Evolutionary conservation across 2,329 filamentous ascomycete genomes (phyloP).

Genomic region (Verticillium nubilum): DNA sequence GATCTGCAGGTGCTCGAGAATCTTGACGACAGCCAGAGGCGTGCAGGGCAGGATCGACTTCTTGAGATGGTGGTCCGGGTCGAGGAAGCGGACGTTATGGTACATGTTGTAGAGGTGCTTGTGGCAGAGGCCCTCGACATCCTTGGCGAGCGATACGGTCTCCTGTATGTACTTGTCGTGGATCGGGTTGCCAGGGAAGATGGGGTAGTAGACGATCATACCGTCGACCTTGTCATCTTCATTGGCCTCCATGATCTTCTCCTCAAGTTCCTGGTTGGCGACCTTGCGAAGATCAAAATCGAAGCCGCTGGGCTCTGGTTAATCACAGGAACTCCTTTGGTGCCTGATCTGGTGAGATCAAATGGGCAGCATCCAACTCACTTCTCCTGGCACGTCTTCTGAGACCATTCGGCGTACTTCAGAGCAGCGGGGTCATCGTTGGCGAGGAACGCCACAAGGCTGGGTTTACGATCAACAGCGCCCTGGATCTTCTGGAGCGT

Average conservation of each 20-base stretch:
- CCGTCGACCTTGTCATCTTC: conserved; percentile 70
- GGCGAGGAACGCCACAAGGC: conserved; percentile 85
- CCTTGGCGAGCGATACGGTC: conserved; percentile 82
- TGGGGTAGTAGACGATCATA: conserved; percentile 98
- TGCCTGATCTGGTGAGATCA: background rate
- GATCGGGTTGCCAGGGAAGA: conserved; percentile 72
- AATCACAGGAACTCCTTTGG: background rate
- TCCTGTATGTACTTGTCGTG: conserved; percentile 97
- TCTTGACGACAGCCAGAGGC: conserved; percentile 92
- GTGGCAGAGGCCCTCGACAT: conserved; percentile 92
- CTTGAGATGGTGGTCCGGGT: conserved; percentile 67
- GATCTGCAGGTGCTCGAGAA: conserved; percentile 89
- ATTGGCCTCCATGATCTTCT: conserved; percentile 82
- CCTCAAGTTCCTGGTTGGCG: conserved; percentile 83
- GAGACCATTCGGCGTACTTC: conserved; percentile 95
- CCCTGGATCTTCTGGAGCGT: conserved; percentile 67
- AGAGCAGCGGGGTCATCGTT: conserved; percentile 86
- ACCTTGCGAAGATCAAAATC: conserved; percentile 80
- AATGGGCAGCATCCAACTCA: conserved; percentile 43
- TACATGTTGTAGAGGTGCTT: conserved; percentile 99
- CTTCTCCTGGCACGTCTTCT: conserved; percentile 95
- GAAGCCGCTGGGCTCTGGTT: conserved; percentile 62
- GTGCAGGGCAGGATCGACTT: conserved; percentile 96
- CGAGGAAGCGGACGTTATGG: conserved; percentile 93
- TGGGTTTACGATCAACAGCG: conserved; percentile 51